Evolutionary conservation across 2,329 filamentous ascomycete genomes (phyloP), one percentile per base, ranked within the genome.

Genomic region (Ampelomyces quisqualis): DNA sequence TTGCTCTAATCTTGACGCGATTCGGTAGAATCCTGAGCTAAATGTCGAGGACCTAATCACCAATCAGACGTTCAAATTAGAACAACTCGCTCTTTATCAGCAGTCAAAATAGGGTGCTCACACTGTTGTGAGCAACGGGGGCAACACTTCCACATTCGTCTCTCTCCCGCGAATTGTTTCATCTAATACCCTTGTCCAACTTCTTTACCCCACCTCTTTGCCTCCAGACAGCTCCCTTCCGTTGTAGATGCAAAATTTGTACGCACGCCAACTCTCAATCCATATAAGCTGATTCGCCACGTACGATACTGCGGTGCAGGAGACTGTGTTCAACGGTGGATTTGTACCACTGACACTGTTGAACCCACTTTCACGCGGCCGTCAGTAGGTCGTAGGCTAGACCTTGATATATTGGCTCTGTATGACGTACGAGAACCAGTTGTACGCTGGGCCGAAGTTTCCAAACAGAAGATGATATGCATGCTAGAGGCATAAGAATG

Each of bases 51-150:
- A 32, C 30, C 7, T 53, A 44, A 6, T 37, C 62, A 11, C 35
- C 49, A 14, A 33, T 31, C 22, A 62, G 63, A 30, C 22, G 39
- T n/a, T 62, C 60, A 7, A 65, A 55, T 34, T 50, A 10, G 49
- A 62, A 41, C 60, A 64, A 43, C 54, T 53, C 21, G 43, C 45
- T 15, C 45, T 64, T 10, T 65, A 65, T 45, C 34, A 59, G 18
- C 37, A 35, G 3, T 38, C 49, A 6, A 47, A 53, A 18, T 55
- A 49, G 13, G 62, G 64, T 21, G 57, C 62, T 3, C 62, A 52
- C 39, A 61, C 54, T 17, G 19, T 64, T 10, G 40, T 33, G 11
- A 46, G 44, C 20, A 53, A 49, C 7, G 55, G 53, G 0, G 6
- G 52, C 55, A 10, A 51, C 57, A 13, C 47, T 51, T 18, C 40